These are phyloP conservation scores for Cladorrhinum sp. DNA, from an alignment of 2,329 filamentous ascomycete species.

Conservation along the genomic window DNA sequence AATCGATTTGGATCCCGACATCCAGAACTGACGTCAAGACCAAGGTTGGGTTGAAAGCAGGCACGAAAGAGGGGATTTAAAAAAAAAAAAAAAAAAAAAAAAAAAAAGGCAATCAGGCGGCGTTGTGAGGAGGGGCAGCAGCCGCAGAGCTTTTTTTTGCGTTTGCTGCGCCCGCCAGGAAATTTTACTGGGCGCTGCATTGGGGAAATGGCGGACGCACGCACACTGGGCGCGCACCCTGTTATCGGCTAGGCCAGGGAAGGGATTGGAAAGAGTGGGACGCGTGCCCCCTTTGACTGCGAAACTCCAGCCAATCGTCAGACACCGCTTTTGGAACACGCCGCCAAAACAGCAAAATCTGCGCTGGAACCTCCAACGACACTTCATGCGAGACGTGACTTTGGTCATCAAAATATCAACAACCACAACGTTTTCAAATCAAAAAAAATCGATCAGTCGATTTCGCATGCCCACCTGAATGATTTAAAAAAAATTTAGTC, in stretches of 20 bases:
- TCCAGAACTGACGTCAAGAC: constrained; percentile 13
- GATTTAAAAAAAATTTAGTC: constrained; percentile 60
- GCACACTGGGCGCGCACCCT: constrained; percentile 7
- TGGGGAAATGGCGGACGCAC: constrained; percentile 1
- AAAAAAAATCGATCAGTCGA: constrained; percentile 47
- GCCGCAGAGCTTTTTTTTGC: constrained; percentile 1
- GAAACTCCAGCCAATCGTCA: constrained; percentile 23
- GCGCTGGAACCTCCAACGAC: constrained; percentile 56
- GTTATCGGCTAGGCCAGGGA: constrained; percentile 17
- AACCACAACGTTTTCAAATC: constrained; percentile 52
- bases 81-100: no score
- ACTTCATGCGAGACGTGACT: constrained; percentile 47
- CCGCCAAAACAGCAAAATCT: constrained; percentile 47
- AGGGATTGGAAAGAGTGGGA: constrained; percentile 10
- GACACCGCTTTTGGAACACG: constrained; percentile 23
- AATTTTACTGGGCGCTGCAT: constrained; percentile 12
- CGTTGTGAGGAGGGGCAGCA: background rate
- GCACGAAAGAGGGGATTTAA: background rate
- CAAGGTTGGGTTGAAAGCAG: background rate
- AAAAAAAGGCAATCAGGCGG: background rate
- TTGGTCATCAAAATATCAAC: constrained; percentile 54
- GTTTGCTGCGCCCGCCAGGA: constrained; percentile 6
- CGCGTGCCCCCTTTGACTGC: constrained; percentile 19
- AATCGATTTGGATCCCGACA: background rate
- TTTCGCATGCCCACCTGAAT: constrained; percentile 58